These are phyloP conservation scores for Hyaloraphidium curvatum DNA, from an alignment of 192 early-diverging fungal species.

Conservation along the genomic window DNA sequence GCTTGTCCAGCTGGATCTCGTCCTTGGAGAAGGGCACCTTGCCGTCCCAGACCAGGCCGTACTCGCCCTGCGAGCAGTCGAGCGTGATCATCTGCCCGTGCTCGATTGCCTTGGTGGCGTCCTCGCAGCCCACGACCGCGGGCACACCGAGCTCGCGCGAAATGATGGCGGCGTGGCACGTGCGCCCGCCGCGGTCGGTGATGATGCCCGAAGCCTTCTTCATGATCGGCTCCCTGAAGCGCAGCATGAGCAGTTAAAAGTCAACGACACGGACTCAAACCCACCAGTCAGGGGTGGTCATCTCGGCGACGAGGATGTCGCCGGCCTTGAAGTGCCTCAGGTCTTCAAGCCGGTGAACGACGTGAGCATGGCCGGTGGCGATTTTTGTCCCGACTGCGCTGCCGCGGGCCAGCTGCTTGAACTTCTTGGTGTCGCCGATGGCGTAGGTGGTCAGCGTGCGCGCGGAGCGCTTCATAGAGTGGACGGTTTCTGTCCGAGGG, in stretches of 20 bases:
- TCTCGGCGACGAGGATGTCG: conserved; percentile 7
- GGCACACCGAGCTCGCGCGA: conserved; percentile 21
- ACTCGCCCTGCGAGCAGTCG: conserved; percentile 7
- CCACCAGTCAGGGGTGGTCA: conserved; percentile 7
- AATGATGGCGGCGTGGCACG: conserved; percentile 19
- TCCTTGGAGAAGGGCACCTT: conserved; percentile 5
- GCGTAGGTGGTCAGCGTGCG: too few relatives aligned
- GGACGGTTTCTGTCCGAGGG: neutral
- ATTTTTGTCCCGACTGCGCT: conserved; percentile 1
- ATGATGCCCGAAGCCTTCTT: conserved; percentile 19
- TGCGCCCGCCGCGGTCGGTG: conserved; percentile 16
- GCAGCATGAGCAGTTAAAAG: too few relatives aligned
- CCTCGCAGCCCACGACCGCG: conserved; percentile 20
- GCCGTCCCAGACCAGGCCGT: neutral
- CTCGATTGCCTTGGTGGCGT: conserved; percentile 16
- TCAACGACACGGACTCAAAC: too few relatives aligned
- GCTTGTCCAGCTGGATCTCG: neutral
- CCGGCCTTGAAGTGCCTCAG: conserved; percentile 7
- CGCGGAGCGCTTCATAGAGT: too few relatives aligned
- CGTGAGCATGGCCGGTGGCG: neutral
- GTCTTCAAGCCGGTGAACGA: neutral
- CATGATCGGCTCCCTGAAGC: conserved; percentile 21
- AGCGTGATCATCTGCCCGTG: conserved; percentile 18
- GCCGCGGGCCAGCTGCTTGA: neutral
- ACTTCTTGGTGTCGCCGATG: too few relatives aligned